Base-by-base conservation (phyloP, 805 yeast species). In the Kluyveromyces dobzhanskii region DNA sequence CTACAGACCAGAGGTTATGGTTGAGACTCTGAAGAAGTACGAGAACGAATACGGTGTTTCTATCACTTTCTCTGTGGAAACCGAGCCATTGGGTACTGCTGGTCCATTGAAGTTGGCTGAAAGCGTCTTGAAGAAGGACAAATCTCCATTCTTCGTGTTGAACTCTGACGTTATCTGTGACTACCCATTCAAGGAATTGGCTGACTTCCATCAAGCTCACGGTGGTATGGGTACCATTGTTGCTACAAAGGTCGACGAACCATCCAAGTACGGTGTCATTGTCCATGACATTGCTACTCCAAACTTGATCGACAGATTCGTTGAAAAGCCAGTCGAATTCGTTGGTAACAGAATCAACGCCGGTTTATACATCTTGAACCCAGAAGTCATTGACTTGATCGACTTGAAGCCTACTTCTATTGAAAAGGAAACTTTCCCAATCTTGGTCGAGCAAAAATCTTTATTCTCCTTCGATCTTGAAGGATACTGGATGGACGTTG, bases 401-500 rank as follows among this genome's bases (percentile, higher is more conserved):
- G 97, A 92, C 62, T 76, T 90, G 78, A 87, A 88, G 68, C 99
- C 99, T 67, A 92, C 99, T 54, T 90, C 97, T 38, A 92, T 92
- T 57, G 99, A 92, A 76, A 88, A 88, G 81, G 99, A 92, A 76
- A 88, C 97, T 54, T 92, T 92, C 96, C 99, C 99, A 58, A 70
- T 73, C 57, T 77, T 92, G 57, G 97, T 94, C 51, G 94, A 85
- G 69, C 71, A 81, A 62, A 87, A 82, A 61, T 75, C 81, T 45
- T 76, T 92, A 58, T 92, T 80, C 76, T 88, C 97, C 40, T 92
- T 85, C 61, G 99, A 92, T 68, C 78, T 92, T 61, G 97, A 92
- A 74, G 97, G 98, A 51, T 92, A 80, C 85, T 92, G 99, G 99
- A 92, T 92, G 98, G 99, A 92, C 68, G 97, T 92, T 54, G 99